These are phyloP conservation scores for Vararia minispora DNA, from an alignment of 768 basidiomycete species.

Conservation along the genomic window DNA sequence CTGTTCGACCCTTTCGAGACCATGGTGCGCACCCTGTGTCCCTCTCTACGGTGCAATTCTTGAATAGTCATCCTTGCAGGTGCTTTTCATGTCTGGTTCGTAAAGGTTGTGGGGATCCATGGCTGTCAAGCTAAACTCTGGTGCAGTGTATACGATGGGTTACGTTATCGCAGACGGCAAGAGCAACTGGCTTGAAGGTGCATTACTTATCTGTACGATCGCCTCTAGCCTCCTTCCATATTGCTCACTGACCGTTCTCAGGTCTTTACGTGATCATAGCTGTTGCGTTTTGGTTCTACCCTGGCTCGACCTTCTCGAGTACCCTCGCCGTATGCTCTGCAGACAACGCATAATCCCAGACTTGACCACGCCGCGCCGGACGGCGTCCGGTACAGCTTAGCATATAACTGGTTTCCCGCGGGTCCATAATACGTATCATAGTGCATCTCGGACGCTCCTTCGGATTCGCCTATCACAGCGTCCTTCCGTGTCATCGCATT, in stretches of 20 bases:
- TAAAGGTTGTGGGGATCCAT: not conserved
- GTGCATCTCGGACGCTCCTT: not conserved
- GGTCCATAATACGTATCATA: no score
- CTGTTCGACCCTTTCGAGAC: slow-evolving; percentile 87
- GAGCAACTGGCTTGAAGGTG: slow-evolving; percentile 89
- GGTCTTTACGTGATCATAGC: slow-evolving; percentile 47
- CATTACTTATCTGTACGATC: slow-evolving; percentile 55
- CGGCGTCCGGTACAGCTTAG: not conserved
- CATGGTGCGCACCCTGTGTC: slow-evolving; percentile 22
- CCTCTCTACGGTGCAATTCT: not conserved
- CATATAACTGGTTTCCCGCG: not conserved
- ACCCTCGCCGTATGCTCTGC: slow-evolving; percentile 18
- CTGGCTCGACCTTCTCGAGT: slow-evolving; percentile 25
- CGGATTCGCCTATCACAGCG: not conserved
- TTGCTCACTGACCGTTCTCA: slow-evolving; percentile 12
- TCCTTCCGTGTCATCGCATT: not conserved
- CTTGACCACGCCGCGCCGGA: no score
- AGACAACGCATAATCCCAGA: no score
- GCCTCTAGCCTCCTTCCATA: not conserved
- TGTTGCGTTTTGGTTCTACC: slow-evolving; percentile 44
- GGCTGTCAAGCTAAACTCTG: not conserved
- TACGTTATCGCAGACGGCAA: slow-evolving; percentile 80
- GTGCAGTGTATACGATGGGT: slow-evolving; percentile 50
- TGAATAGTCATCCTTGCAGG: slow-evolving; percentile 3
- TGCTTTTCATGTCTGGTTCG: slow-evolving; percentile 37